Percentiles rank a stretch among this genome's conserved stretches.
Conservation (phyloP, 768 basidiomycete species). For the Pholiota conissans region DNA sequence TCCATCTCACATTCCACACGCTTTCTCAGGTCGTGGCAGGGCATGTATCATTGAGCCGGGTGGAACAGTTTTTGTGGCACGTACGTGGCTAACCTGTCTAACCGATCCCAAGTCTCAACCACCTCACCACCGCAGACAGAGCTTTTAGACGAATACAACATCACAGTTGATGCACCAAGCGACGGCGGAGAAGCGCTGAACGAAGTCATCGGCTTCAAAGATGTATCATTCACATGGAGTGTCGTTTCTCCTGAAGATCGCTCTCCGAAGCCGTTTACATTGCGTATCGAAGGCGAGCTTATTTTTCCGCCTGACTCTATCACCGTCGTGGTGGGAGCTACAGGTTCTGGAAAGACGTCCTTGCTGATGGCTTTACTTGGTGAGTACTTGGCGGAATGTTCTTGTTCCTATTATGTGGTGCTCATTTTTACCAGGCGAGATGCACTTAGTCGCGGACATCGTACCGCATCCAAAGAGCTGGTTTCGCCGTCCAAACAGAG, state of each 20-base stretch:
- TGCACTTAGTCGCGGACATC: constrained; percentile 57
- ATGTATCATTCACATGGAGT: constrained; percentile 58
- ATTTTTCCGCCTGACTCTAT: constrained; percentile 50
- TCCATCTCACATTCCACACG: constrained; percentile 37
- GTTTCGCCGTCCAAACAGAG: constrained; percentile 62
- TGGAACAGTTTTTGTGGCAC: constrained; percentile 30
- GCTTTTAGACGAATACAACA: background rate
- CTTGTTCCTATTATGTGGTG: background rate
- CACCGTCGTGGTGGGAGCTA: constrained; percentile 60
- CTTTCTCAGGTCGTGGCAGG: constrained; percentile 35
- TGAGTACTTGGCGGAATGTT: constrained; percentile 13
- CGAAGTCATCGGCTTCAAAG: constrained; percentile 45
- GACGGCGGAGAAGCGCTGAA: constrained; percentile 14
- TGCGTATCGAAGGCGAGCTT: constrained; percentile 52
- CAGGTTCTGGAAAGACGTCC: constrained; percentile 62
- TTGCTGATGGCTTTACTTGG: constrained; percentile 63
- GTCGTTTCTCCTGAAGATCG: constrained; percentile 25
- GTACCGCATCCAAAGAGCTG: constrained; percentile 42
- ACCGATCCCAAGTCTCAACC: too few species aligned
- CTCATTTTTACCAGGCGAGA: constrained; percentile 40
- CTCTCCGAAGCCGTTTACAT: constrained; percentile 48
- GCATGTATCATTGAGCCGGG: constrained; percentile 64
- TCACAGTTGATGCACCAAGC: constrained; percentile 26
- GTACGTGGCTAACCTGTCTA: background rate
- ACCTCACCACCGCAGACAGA: background rate